These are phyloP conservation scores for Colletotrichum chlorophyti DNA, from an alignment of 2,329 filamentous ascomycete genomes.

Conservation along the genomic window DNA sequence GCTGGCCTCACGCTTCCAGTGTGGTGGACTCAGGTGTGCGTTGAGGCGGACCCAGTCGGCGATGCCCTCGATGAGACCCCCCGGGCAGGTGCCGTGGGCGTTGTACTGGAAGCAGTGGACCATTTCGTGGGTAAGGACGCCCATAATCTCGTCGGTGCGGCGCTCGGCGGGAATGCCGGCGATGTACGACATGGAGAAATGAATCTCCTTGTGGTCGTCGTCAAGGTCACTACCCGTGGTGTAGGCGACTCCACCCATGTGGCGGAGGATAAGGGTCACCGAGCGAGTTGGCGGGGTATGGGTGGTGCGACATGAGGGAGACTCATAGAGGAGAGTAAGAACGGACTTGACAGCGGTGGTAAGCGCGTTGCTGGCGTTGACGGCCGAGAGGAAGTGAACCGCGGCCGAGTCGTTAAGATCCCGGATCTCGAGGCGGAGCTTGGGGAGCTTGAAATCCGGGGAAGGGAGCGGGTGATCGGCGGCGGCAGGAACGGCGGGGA, in stretches of 20 bases:
- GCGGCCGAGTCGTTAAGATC: conserved; percentile 67
- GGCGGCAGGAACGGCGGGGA: conserved; percentile 1
- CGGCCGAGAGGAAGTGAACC: conserved; percentile 68
- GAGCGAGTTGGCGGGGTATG: conserved; percentile 74
- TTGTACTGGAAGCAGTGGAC: conserved; percentile 95
- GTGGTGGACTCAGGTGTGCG: conserved; percentile 75
- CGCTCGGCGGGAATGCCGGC: conserved; percentile 50
- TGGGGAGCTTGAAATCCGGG: conserved; percentile 47
- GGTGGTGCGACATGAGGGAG: conserved; percentile 47
- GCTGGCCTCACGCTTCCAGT: conserved; percentile 72
- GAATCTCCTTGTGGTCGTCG: conserved; percentile 89
- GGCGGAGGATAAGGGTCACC: conserved; percentile 80
- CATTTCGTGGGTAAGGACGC: conserved; percentile 89
- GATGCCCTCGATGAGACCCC: conserved; percentile 87
- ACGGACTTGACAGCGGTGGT: conserved; percentile 70
- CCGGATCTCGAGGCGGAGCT: conserved; percentile 65
- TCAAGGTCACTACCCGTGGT: conserved; percentile 83
- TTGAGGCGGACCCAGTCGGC: conserved; percentile 91
- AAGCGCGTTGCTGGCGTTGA: conserved; percentile 70
- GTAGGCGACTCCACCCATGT: conserved; percentile 87
- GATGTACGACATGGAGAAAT: conserved; percentile 83
- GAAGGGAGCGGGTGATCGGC: neutral
- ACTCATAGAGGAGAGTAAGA: conserved; percentile 73
- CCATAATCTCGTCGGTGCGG: conserved; percentile 70
- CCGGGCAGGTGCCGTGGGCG: conserved; percentile 65